phyloP scores from a whole-genome alignment of 768 basidiomycete species.

The Lactarius evosmus region DNA sequence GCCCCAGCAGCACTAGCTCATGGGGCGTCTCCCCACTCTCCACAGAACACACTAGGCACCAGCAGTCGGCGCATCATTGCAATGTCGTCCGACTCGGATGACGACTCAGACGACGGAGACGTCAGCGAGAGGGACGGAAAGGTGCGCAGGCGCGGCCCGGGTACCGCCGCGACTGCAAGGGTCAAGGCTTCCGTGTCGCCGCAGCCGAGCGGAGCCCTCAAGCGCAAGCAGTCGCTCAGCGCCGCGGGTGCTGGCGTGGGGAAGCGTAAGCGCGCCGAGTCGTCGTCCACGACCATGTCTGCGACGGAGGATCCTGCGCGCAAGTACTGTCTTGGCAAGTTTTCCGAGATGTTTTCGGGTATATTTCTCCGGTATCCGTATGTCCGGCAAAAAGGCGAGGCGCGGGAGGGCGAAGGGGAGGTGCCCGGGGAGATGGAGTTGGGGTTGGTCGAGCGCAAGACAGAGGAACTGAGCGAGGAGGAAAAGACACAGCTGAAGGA shows the following conservation, averaged over 20 bases:
- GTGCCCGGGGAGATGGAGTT: not conserved
- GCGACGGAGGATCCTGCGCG: slow-evolving; percentile 65
- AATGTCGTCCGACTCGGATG: slow-evolving; percentile 17
- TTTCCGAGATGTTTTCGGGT: slow-evolving; percentile 66
- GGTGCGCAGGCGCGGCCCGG: slow-evolving; percentile 22
- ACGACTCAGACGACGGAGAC: slow-evolving; percentile 8
- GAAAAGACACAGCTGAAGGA: slow-evolving; percentile 55
- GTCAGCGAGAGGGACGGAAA: not conserved
- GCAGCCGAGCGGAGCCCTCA: slow-evolving; percentile 30
- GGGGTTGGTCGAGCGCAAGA: slow-evolving; percentile 15
- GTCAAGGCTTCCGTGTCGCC: slow-evolving; percentile 12
- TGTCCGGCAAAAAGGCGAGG: slow-evolving; percentile 33
- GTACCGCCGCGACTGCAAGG: slow-evolving; percentile 21
- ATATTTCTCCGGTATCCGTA: slow-evolving; percentile 73
- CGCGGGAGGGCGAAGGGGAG: slow-evolving; percentile 30
- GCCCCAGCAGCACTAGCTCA: not conserved
- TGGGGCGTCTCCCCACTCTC: not conserved
- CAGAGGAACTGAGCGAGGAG: slow-evolving; percentile 47
- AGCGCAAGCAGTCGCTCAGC: slow-evolving; percentile 49
- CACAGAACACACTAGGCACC: not conserved
- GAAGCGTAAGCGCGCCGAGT: slow-evolving; percentile 48
- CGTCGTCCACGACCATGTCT: slow-evolving; percentile 29
- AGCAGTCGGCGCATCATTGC: slow-evolving; percentile 12
- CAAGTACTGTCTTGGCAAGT: slow-evolving; percentile 76
- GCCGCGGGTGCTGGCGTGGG: slow-evolving; percentile 33